Percentiles rank a stretch among this genome's conserved stretches.
Conservation (phyloP, 495 filamentous ascomycete genomes). For the Paragyromitra xinjiangensis region DNA sequence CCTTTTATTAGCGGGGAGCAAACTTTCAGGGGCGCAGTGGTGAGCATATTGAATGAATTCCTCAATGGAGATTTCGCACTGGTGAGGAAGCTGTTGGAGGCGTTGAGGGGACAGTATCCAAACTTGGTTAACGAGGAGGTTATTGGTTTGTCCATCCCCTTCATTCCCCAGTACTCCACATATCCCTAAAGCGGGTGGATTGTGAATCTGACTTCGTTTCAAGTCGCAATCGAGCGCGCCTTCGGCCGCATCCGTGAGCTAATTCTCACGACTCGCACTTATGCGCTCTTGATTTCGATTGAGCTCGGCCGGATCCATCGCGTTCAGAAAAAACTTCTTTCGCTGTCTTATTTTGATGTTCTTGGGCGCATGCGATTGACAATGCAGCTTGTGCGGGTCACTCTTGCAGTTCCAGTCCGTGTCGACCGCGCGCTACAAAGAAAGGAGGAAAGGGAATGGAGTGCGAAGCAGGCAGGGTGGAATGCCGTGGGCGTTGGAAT, state of each 20-base stretch:
- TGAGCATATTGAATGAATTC: conserved; percentile 61
- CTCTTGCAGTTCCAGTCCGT: conserved; percentile 61
- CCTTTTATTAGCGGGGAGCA: conserved; percentile 58
- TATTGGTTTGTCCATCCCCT: conserved; percentile 49
- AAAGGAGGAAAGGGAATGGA: conserved; percentile 60
- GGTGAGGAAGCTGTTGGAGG: conserved; percentile 58
- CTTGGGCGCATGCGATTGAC: conserved; percentile 59
- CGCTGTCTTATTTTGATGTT: conserved; percentile 60
- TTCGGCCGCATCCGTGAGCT: conserved; percentile 60
- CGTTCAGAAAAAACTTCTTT: conserved; percentile 60
- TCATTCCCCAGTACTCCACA: too few relatives aligned
- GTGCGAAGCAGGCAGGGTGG: conserved; percentile 59
- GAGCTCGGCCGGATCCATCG: conserved; percentile 61
- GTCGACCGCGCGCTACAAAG: conserved; percentile 61
- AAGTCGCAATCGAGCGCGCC: conserved; percentile 58
- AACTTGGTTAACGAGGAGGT: conserved; percentile 60
- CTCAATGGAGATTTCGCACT: conserved; percentile 60
- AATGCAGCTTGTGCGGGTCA: conserved; percentile 60
- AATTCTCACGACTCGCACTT: conserved; percentile 60
- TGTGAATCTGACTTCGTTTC: conserved; percentile 17
- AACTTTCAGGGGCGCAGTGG: conserved; percentile 60
- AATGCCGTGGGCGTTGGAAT: conserved; percentile 72
- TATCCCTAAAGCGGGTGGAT: not conserved
- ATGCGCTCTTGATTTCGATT: conserved; percentile 60
- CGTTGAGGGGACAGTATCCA: conserved; percentile 59